These are phyloP conservation scores for Cercospora beticola DNA, from an alignment of 2,329 filamentous ascomycete species.

Conservation along the genomic window DNA sequence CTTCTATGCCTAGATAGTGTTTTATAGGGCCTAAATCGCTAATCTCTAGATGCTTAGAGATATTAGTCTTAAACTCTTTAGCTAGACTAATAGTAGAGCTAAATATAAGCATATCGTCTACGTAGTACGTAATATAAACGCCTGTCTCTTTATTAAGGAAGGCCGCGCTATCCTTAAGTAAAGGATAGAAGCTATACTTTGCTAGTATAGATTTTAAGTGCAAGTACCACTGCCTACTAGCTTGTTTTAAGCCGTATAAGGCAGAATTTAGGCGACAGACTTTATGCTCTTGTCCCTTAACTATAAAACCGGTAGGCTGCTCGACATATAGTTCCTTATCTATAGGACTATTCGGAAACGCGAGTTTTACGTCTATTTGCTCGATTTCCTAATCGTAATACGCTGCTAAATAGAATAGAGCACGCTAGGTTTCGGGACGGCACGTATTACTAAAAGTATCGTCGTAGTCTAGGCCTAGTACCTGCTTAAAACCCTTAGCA, in stretches of 20 bases:
- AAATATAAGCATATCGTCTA: slow-evolving; percentile 15
- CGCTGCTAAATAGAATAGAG: neutral
- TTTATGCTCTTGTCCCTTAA: neutral
- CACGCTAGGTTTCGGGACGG: neutral
- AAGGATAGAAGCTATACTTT: slow-evolving; percentile 6
- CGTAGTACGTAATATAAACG: slow-evolving; percentile 7
- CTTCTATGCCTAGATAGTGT: no score
- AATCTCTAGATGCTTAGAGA: no score
- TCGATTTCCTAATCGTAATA: no score
- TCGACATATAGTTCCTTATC: slow-evolving; percentile 13
- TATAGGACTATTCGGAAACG: slow-evolving; percentile 10
- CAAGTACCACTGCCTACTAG: slow-evolving; percentile 10
- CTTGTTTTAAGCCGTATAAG: slow-evolving; percentile 16
- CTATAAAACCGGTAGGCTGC: slow-evolving; percentile 10
- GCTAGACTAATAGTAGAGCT: slow-evolving; percentile 9
- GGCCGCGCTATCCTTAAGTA: slow-evolving; percentile 4
- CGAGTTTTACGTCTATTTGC: no score
- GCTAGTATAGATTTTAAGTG: slow-evolving; percentile 9
- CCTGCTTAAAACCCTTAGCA: no score
- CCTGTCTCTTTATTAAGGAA: slow-evolving; percentile 11
- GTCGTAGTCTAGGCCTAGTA: no score
- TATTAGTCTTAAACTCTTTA: no score
- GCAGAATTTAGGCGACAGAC: slow-evolving; percentile 10
- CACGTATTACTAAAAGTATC: neutral
- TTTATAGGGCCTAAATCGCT: no score